These are phyloP conservation scores for Amoebophrya sp. DNA, from an alignment of 169 alveolate species.

Conservation along the genomic window DNA sequence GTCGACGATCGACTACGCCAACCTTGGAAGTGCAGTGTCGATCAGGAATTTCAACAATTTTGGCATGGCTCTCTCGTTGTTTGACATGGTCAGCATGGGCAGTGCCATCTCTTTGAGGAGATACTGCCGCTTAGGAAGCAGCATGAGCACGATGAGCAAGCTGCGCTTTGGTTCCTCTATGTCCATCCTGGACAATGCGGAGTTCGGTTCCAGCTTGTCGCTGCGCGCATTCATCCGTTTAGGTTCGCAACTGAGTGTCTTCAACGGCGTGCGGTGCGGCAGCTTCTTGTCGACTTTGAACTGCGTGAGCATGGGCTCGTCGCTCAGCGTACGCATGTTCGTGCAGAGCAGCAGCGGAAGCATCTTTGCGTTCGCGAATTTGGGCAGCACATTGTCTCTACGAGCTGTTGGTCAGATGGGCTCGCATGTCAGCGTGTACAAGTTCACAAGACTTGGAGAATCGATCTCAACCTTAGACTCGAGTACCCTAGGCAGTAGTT, in stretches of 20 bases:
- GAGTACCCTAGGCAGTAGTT: neutral
- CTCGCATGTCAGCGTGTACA: neutral
- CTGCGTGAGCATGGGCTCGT: neutral
- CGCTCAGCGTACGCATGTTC: neutral
- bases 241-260: neutral
- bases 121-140: neutral
- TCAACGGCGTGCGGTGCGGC: neutral
- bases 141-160: neutral
- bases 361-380: neutral
- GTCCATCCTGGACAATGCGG: neutral
- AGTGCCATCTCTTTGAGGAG: neutral
- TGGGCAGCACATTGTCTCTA: slow-evolving; percentile 5
- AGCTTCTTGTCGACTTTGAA: neutral
- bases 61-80: neutral
- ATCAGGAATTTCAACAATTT: slow-evolving; percentile 6
- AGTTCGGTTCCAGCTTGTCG: neutral
- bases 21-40: neutral
- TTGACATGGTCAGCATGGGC: neutral
- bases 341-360: neutral
- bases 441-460: neutral
- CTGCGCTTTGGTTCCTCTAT: neutral
- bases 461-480: neutral
- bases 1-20: neutral
- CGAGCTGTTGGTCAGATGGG: neutral
- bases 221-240: neutral